Percentiles rank a stretch among this genome's conserved stretches.
phyloP scores from a whole-genome alignment of 768 basidiomycete genomes.

The Neoboletus magnificus region DNA sequence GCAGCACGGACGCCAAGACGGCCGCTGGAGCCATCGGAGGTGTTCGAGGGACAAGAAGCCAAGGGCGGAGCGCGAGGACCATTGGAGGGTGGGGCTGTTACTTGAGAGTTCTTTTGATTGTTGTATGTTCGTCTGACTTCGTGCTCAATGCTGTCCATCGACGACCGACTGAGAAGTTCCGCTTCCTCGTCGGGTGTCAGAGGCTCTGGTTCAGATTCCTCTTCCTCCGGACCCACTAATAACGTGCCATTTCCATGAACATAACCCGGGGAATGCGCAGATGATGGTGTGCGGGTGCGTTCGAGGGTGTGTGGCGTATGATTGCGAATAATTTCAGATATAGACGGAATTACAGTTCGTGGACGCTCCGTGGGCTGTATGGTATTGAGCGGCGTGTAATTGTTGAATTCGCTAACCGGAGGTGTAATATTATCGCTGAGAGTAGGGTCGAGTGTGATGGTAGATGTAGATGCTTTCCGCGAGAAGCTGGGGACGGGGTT shows the following conservation, averaged over 20 bases:
- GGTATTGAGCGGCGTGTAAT: conserved; percentile 6
- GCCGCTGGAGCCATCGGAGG: conserved; percentile 57
- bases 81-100: conserved; percentile 39
- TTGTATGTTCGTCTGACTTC: conserved; percentile 73
- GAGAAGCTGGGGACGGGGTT: conserved; percentile 20
- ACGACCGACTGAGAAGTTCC: conserved; percentile 73
- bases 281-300: conserved; percentile 45
- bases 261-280: conserved; percentile 46
- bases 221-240: conserved; percentile 46
- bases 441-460: conserved; percentile 28
- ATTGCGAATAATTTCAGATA: conserved; percentile 82
- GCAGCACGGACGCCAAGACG: conserved; percentile 16
- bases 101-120: conserved; percentile 42
- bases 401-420: conserved; percentile 7
- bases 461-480: conserved; percentile 27
- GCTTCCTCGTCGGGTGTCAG: conserved; percentile 53
- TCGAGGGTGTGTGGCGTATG: conserved; percentile 62
- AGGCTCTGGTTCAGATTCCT: conserved; percentile 49
- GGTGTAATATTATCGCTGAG: conserved; percentile 16
- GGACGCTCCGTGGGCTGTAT: conserved; percentile 27
- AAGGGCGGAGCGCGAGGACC: conserved; percentile 36
- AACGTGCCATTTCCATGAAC: conserved; percentile 46
- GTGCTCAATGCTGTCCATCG: conserved; percentile 83
- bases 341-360: conserved; percentile 68
- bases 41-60: conserved; percentile 38